phyloP scores from a whole-genome alignment of 768 basidiomycete species.

The Lactarius tabidus region DNA sequence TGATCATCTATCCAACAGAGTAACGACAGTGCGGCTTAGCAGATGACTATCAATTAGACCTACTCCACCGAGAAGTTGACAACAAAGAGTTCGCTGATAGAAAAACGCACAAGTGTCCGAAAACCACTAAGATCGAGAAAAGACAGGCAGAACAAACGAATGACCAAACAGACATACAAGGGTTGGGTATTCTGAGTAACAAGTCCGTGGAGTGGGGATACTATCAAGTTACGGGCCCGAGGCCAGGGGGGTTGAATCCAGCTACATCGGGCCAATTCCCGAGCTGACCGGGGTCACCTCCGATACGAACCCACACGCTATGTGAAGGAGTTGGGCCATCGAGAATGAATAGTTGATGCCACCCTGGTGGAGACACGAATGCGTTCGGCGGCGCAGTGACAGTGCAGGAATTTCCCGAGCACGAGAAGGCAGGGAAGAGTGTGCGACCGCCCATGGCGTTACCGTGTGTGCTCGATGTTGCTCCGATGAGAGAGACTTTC shows the following conservation, averaged over 20 bases:
- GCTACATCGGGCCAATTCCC: slow-evolving; percentile 72
- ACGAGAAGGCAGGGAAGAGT: slow-evolving; percentile 70
- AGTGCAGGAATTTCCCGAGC: slow-evolving; percentile 64
- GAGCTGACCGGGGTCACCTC: slow-evolving; percentile 64
- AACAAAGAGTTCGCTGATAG: too few species aligned
- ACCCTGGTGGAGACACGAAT: slow-evolving; percentile 65
- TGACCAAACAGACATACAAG: neutral
- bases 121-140: neutral
- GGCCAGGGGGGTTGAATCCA: slow-evolving; percentile 64
- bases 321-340: slow-evolving; percentile 77
- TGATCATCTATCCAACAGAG: neutral
- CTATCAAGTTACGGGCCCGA: slow-evolving; percentile 31
- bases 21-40: neutral
- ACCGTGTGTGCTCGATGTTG: slow-evolving; percentile 72
- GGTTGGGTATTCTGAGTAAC: neutral
- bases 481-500: slow-evolving; percentile 64
- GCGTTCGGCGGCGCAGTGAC: slow-evolving; percentile 75
- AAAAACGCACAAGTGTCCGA: too few species aligned
- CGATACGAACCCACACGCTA: slow-evolving; percentile 72
- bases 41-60: neutral
- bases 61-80: too few species aligned
- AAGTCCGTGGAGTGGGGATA: neutral
- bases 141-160: neutral
- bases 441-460: slow-evolving; percentile 71
- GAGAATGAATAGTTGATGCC: slow-evolving; percentile 72